Evolutionary conservation across 371 early-diverging fungal species (phyloP).

Genomic region (Amoeboradix gromovi): DNA sequence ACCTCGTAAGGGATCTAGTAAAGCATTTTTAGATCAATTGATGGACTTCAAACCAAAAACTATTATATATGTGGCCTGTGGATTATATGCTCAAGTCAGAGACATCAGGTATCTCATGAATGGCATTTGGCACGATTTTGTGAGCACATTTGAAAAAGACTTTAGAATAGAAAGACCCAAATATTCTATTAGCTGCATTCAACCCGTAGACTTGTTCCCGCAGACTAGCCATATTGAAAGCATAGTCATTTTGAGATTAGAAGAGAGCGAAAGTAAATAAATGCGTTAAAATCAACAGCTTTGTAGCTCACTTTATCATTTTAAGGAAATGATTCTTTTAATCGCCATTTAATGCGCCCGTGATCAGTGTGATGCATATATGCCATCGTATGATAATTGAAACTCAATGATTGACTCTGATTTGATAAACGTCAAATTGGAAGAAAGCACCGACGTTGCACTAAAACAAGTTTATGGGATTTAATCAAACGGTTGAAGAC

Average conservation of each 20-base stretch:
- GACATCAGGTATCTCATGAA: conserved; percentile 11
- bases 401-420: no score
- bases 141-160: neutral
- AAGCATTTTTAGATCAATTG: conserved; percentile 25
- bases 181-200: conserved; percentile 19
- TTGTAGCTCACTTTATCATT: no score
- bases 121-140: neutral
- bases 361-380: no score
- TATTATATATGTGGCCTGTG: conserved; percentile 33
- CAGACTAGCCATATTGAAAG: conserved; percentile 30
- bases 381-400: no score
- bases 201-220: conserved; percentile 37
- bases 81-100: conserved; percentile 23
- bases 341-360: no score
- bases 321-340: no score
- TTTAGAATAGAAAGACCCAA: neutral
- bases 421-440: no score
- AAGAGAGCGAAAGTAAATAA: no score
- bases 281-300: no score
- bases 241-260: conserved; percentile 23
- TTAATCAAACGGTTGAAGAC: no score
- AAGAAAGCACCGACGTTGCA: no score
- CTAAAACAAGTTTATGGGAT: no score
- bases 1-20: conserved; percentile 27
- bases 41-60: conserved; percentile 23